Base-by-base conservation (phyloP, 2,329 filamentous ascomycete species). In the Sarocladium brachiariae region DNA sequence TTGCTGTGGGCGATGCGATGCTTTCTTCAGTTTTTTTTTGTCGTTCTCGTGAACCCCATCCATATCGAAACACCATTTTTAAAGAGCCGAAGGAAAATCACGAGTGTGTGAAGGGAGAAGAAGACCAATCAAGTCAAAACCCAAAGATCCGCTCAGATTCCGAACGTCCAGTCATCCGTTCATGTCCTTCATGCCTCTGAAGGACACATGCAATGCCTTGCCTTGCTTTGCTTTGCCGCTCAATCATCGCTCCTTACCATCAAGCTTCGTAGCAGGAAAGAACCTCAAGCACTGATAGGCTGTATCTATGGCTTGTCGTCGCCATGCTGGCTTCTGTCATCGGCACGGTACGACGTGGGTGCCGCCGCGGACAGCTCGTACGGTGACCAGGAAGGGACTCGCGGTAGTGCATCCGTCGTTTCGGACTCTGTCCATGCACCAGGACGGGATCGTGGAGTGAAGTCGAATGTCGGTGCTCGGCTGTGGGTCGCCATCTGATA, bases 401-500 rank as follows among this genome's bases (percentile, higher is more conserved):
- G 43, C 9, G 43, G 43, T 5, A 47, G 25, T 23, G 19, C 43
- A 3, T n/a, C n/a, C n/a, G 24, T 24, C 19, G 24, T n/a, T 18
- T 33, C 43, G 6, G 43, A 19, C 14, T 47, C 43, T 4, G 25
- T 33, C 43, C 43, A 47, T 18, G 27, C 25, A 11, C 43, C 43
- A 33, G 43, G 43, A 10, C 43, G 43, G 7, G 43, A 31, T 33
- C 43, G 24, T 21, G 43, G 43, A 8, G 43, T 33, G 16, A 47
- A 47, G 43, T 47, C 43, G n/a, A 47, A 47, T 5, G 10, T 14
- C 5, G 43, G n/a, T 19, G 43, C 16, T 16, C 43, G 5, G 27
- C 16, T 47, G n/a, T 47, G n/a, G 5, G 43, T 13, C 14, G 25
- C 27, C 43, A 33, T 47, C 43, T 47, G 43, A 16, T 47, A 47